Percentiles rank a stretch among this genome's conserved stretches.
Evolutionary conservation across 768 basidiomycete species (phyloP).

Genomic region (Calocybe gangraenosa): DNA sequence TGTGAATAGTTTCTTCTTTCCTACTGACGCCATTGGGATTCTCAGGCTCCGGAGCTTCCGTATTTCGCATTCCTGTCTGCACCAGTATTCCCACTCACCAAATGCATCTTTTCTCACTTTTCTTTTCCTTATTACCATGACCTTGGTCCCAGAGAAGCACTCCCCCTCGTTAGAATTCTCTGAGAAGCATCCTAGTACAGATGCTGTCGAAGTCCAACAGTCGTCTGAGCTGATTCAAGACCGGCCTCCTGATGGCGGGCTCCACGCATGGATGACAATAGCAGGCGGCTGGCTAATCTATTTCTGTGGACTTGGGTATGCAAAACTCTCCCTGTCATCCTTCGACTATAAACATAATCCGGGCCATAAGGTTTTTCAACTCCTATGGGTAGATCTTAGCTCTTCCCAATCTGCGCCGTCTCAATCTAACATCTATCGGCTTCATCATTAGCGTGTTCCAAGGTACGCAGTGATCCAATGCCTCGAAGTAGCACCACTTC

Average conservation of each 20-base stretch:
- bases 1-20: no score
- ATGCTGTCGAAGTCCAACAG: neutral
- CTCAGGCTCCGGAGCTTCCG: neutral
- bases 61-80: no score
- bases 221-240: neutral
- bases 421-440: neutral
- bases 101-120: no score
- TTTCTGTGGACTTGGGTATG: slow-evolving; percentile 15
- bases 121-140: neutral
- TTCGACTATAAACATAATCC: neutral
- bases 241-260: slow-evolving; percentile 9
- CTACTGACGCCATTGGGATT: neutral
- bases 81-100: no score
- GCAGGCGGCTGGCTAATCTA: slow-evolving; percentile 15
- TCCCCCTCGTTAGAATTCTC: neutral
- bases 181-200: slow-evolving; percentile 1
- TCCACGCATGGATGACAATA: slow-evolving; percentile 14
- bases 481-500: no score
- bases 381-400: slow-evolving; percentile 14
- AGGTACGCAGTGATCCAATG: slow-evolving; percentile 1
- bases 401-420: neutral
- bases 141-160: neutral
- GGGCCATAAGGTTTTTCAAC: slow-evolving; percentile 13
- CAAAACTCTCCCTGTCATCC: no score
- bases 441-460: slow-evolving; percentile 12